Evolutionary conservation across 179 eudicot species (phyloP).

Genomic region (Actinidia arguta): DNA sequence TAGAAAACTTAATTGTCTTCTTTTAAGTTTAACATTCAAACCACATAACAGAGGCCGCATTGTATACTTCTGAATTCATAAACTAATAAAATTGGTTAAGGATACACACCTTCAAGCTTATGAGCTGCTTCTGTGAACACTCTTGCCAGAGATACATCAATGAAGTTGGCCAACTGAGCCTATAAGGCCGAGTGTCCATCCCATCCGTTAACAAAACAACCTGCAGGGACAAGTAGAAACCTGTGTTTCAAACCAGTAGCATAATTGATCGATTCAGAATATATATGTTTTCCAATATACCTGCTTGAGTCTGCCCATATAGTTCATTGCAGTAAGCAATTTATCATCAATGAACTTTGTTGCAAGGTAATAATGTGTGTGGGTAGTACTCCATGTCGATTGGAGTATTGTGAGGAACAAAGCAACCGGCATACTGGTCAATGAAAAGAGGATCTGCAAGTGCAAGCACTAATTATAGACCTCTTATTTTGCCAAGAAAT

Average conservation of each 20-base stretch:
- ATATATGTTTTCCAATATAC: conserved; percentile 33
- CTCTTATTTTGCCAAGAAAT: not conserved
- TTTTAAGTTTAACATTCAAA: not conserved
- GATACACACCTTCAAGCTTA: conserved; percentile 64
- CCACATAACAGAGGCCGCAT: not conserved
- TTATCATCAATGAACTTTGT: conserved; percentile 87
- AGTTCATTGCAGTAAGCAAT: conserved; percentile 49
- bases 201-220: conserved; percentile 96
- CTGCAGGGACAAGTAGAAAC: conserved; percentile 45
- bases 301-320: conserved; percentile 69
- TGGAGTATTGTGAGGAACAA: conserved; percentile 51
- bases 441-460: conserved; percentile 84
- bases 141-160: conserved; percentile 67
- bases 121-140: conserved; percentile 49
- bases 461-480: conserved; percentile 23
- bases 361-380: conserved; percentile 68
- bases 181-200: conserved; percentile 85
- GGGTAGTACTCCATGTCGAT: conserved; percentile 29
- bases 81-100: not conserved
- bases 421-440: conserved; percentile 79
- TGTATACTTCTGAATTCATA: not conserved
- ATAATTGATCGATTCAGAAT: not conserved
- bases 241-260: not conserved
- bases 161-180: conserved; percentile 84
- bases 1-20: not conserved